Evolutionary conservation across 2,329 filamentous ascomycete species (phyloP), one percentile per base, ranked within the genome.

Genomic region (Beauveria medogensis): DNA sequence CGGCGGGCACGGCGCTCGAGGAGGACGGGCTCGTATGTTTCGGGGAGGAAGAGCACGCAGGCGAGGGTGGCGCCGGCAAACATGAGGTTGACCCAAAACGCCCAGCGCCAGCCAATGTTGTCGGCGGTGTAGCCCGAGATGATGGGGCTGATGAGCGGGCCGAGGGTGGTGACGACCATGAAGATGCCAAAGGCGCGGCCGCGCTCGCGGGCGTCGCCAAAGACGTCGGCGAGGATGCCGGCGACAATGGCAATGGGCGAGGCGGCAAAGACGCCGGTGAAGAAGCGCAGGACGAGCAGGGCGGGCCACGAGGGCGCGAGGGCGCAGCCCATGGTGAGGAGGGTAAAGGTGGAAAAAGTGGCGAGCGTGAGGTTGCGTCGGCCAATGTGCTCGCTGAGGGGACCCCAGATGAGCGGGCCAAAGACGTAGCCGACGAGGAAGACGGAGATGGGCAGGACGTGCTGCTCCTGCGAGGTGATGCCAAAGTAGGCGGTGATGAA

Each of bases 1-100:
- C 75, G 77, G 34, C 74, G 73, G 2, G 89, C 88, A 16, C 84
- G 78, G 26, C 75, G 76, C 57, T 78, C 77, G 22, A 88, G 74
- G 12, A 88, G 75, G 4, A 84, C 75, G 0, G 85, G 85, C 0
- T 74, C 80, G 65, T 82, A 87, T 1, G 84, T 87, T 70, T 89
- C 86, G 18, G 85, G 87, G 61, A 91, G 78, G 63, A 87, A 78
- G n/a, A 84, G 61, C 16, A 90, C 73, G 1, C 85, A 74, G 2
- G 85, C 70, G 71, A 87, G 78, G 1, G 85, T 86, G 0, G 73
- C 72, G 28, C 82, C 87, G 2, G 88, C 88, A 59, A 90, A 77
- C 20, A 92, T 88, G 18, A 90, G 76, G 16, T 77, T 86, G 26
- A 91, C 80, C 82, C 87, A 90, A 68, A 89, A 89, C 1, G 81